Conservation (phyloP, 2,329 filamentous ascomycete species). For the Apiospora saccharicola region DNA sequence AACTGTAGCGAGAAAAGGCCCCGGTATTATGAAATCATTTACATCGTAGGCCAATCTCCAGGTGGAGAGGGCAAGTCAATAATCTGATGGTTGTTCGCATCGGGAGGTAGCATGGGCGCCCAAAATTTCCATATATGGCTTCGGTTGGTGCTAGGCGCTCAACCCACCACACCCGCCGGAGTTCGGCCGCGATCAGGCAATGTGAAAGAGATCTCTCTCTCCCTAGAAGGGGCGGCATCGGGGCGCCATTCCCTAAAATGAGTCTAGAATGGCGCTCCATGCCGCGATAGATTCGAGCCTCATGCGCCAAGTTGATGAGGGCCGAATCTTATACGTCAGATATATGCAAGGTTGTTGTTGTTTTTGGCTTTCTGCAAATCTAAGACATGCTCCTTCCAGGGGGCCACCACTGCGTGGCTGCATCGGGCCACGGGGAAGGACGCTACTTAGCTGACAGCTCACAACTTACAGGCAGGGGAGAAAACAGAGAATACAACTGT, state of each 20-base stretch:
- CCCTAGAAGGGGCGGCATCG: neutral
- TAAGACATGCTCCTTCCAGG: neutral
- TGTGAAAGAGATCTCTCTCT: neutral
- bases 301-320: constrained; percentile 15
- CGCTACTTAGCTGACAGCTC: neutral
- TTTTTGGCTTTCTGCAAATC: neutral
- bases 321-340: neutral
- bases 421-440: neutral
- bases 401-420: neutral
- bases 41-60: neutral
- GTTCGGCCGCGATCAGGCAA: constrained; percentile 15
- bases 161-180: neutral
- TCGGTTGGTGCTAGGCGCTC: constrained; percentile 1
- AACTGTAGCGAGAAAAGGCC: neutral
- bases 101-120: constrained; percentile 4
- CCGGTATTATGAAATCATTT: constrained; percentile 13
- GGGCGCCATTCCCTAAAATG: neutral
- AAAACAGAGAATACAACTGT: neutral
- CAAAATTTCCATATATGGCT: neutral
- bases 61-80: neutral
- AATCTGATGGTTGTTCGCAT: neutral
- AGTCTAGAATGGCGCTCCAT: neutral
- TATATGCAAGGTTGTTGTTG: neutral
- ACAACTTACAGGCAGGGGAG: neutral
- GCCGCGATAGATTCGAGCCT: neutral